phyloP scores from a whole-genome alignment of 768 basidiomycete species.

The Boletus reticuloceps region DNA sequence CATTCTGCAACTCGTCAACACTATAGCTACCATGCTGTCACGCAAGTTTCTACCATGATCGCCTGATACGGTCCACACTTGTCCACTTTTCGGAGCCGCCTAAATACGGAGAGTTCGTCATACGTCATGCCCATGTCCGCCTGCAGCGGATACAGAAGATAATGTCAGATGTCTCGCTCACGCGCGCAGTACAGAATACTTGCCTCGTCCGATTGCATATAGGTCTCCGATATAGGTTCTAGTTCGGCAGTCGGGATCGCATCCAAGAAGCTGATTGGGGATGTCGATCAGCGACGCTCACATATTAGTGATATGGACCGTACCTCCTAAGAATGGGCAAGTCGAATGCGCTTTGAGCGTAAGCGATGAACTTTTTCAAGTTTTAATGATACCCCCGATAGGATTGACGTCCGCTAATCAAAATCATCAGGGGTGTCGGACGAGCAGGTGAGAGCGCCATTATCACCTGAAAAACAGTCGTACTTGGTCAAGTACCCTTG shows the following conservation, averaged over 20 bases:
- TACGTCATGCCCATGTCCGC: conserved; percentile 99
- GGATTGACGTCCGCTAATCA: conserved; percentile 90
- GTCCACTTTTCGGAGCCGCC: conserved; percentile 89
- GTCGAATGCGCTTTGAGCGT: conserved; percentile 73
- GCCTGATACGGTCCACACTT: conserved; percentile 98
- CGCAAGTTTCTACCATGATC: no score
- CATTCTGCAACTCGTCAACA: no score
- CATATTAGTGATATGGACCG: conserved; percentile 3
- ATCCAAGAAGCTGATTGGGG: conserved; percentile 67
- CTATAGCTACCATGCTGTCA: no score
- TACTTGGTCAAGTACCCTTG: conserved; percentile 98
- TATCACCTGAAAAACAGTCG: conserved; percentile 84
- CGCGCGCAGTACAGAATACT: no score
- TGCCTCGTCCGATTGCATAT: conserved; percentile 95
- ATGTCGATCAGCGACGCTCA: not conserved
- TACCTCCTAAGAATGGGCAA: conserved; percentile 81
- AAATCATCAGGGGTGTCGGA: not conserved
- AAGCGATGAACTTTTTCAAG: conserved; percentile 94
- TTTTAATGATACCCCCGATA: conserved; percentile 97
- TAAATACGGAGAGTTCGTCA: conserved; percentile 91
- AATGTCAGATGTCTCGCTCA: no score
- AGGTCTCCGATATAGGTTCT: conserved; percentile 91
- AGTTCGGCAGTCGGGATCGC: conserved; percentile 95
- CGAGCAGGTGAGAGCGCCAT: not conserved
- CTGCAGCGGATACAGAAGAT: conserved; percentile 39